Conservation (phyloP, 2,329 filamentous ascomycete species). For the Eutypa lata region DNA sequence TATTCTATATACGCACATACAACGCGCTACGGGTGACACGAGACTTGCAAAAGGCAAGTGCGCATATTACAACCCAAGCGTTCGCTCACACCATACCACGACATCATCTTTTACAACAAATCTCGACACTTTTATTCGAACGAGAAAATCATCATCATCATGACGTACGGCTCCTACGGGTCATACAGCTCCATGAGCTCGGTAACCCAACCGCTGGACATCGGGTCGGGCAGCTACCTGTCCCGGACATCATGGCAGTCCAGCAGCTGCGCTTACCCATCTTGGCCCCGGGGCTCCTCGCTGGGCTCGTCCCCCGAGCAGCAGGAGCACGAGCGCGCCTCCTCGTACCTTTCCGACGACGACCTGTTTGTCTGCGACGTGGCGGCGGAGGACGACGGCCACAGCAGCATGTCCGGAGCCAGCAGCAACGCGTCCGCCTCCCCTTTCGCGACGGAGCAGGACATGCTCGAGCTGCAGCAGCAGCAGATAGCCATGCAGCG, state of each 20-base stretch:
- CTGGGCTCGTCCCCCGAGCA: conserved; percentile 18
- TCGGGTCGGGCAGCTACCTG: conserved; percentile 27
- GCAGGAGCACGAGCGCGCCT: conserved; percentile 39
- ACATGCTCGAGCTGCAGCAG: conserved; percentile 48
- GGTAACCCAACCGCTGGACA: conserved; percentile 29
- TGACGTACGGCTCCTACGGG: conserved; percentile 32
- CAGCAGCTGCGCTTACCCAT: conserved; percentile 40
- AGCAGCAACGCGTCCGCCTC: conserved; percentile 42
- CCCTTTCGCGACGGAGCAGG: conserved; percentile 41
- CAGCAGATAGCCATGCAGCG: conserved; percentile 50
- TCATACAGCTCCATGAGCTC: conserved; percentile 35
- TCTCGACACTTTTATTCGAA: no score
- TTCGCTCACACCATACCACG: no score
- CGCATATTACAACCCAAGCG: no score
- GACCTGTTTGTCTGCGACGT: conserved; percentile 54
- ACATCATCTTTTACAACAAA: no score
- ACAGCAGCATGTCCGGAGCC: conserved; percentile 43
- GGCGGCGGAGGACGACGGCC: conserved; percentile 48
- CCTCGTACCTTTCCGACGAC: conserved; percentile 61
- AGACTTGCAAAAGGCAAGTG: no score
- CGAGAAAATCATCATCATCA: not conserved
- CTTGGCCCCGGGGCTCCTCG: conserved; percentile 39
- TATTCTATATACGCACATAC: no score
- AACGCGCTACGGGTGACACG: no score
- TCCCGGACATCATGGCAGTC: conserved; percentile 18